Evolutionary conservation across 2,329 filamentous ascomycete species (phyloP).

Genomic region (Diplodia mutila): DNA sequence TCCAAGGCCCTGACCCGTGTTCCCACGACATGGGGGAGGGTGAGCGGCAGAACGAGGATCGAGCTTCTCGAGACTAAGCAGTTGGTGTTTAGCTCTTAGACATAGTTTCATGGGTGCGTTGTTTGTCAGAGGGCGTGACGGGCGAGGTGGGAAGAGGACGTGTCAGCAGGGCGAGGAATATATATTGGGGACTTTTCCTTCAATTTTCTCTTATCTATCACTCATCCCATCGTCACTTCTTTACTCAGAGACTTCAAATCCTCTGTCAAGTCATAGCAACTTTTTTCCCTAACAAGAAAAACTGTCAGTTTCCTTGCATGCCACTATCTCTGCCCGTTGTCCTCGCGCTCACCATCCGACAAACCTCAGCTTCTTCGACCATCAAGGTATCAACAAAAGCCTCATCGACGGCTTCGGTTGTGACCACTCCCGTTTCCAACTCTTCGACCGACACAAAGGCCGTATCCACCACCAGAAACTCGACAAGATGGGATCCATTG

Average conservation of each 20-base stretch:
- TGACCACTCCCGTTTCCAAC: neutral
- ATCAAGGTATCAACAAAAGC: neutral
- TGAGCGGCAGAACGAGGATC: neutral
- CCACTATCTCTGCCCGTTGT: conserved; percentile 5
- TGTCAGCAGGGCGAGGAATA: neutral
- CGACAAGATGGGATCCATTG: conserved; percentile 16
- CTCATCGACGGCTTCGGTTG: neutral
- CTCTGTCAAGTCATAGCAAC: neutral
- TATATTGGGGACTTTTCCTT: neutral
- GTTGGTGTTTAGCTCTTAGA: conserved; percentile 14
- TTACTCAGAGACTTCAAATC: neutral
- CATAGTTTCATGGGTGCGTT: conserved; percentile 4
- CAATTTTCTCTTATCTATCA: neutral
- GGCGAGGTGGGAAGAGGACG: neutral
- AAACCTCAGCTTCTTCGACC: neutral
- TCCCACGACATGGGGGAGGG: neutral
- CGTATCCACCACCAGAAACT: neutral
- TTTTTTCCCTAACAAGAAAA: neutral
- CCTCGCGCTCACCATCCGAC: conserved; percentile 17
- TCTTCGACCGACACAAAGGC: neutral
- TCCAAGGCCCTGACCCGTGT: neutral
- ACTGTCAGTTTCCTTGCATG: conserved; percentile 4
- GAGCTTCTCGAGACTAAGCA: conserved; percentile 3
- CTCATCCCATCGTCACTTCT: neutral
- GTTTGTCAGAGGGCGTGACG: conserved; percentile 1